A percentile compares a stretch with the other conserved stretches of the same genome.
These are phyloP conservation scores for Pharnaceum exiguum DNA, from an alignment of 148 eudicot genomes.

Conservation along the genomic window DNA sequence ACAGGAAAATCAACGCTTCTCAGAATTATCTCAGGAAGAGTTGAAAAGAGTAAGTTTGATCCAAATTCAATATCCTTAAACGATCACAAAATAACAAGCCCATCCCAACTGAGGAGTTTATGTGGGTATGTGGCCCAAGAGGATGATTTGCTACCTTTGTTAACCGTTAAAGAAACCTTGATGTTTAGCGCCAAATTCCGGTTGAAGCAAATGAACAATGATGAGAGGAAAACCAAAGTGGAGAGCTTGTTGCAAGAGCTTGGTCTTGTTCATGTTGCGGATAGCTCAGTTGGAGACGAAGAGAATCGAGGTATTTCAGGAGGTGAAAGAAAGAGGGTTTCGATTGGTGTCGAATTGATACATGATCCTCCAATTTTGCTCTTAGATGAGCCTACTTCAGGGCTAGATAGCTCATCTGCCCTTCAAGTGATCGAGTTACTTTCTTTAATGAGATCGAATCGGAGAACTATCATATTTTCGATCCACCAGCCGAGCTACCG, in stretches of 20 bases:
- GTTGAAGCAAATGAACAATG: constrained; percentile 37
- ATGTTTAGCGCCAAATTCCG: constrained; percentile 82
- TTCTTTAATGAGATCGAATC: constrained; percentile 52
- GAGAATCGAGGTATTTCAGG: constrained; percentile 91
- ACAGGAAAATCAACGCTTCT: constrained; percentile 85
- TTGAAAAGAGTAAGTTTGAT: constrained; percentile 38
- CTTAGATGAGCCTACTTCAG: constrained; percentile 93
- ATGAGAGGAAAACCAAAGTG: constrained; percentile 52
- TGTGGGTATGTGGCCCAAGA: constrained; percentile 95
- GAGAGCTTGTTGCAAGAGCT: constrained; percentile 71
- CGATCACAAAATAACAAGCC: constrained; percentile 34
- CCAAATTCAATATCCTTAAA: constrained; percentile 50
- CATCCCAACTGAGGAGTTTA: constrained; percentile 48
- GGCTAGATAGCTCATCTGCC: constrained; percentile 81
- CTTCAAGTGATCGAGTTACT: constrained; percentile 82
- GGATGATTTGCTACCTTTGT: constrained; percentile 73
- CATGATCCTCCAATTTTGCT: constrained; percentile 78
- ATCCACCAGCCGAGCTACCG: constrained; percentile 94
- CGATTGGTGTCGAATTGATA: constrained; percentile 88
- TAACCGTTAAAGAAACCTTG: constrained; percentile 79
- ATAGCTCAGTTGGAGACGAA: constrained; percentile 78
- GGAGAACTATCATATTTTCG: constrained; percentile 61
- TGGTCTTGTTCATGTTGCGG: constrained; percentile 65
- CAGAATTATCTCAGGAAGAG: constrained; percentile 63
- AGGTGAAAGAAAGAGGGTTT: constrained; percentile 84